A percentile compares a stretch with the other conserved stretches of the same genome.
Conservation (phyloP, 148 eudicot species). For the Rhododendron williamsianum region DNA sequence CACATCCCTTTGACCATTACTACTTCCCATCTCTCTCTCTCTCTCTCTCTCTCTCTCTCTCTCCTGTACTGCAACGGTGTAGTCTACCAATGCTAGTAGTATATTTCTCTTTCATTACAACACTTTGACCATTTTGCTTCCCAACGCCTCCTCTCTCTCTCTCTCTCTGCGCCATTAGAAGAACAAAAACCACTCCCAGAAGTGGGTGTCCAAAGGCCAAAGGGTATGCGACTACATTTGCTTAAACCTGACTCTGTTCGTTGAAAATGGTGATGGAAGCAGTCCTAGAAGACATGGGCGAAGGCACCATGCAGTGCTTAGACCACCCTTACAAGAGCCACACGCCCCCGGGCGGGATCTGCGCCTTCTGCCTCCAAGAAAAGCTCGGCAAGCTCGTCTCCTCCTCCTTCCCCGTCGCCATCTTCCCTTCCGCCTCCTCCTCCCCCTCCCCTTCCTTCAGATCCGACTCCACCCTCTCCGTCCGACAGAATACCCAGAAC, state of each 20-base stretch:
- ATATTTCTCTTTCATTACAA: background rate
- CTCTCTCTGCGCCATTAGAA: background rate
- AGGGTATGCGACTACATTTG: background rate
- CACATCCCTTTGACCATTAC: background rate
- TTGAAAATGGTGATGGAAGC: conserved; percentile 1
- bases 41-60: background rate
- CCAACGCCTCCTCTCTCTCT: background rate
- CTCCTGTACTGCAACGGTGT: background rate
- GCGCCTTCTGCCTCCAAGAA: conserved; percentile 84
- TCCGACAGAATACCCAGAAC: background rate
- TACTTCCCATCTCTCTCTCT: background rate
- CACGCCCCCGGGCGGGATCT: background rate
- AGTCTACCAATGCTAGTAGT: background rate
- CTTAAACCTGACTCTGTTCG: background rate
- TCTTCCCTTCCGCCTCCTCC: conserved; percentile 48
- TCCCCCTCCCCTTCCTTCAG: conserved; percentile 46
- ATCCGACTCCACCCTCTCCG: conserved; percentile 27
- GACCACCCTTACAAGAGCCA: background rate
- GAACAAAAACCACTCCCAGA: background rate
- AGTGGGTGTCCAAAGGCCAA: background rate
- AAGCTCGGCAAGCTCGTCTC: conserved; percentile 81
- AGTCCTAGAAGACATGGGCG: background rate
- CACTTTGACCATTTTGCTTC: background rate
- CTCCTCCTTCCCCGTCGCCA: conserved; percentile 50
- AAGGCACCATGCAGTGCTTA: background rate